These are phyloP conservation scores for Kodamaea jinghongensis DNA, from an alignment of 805 yeast genomes.

Conservation along the genomic window DNA sequence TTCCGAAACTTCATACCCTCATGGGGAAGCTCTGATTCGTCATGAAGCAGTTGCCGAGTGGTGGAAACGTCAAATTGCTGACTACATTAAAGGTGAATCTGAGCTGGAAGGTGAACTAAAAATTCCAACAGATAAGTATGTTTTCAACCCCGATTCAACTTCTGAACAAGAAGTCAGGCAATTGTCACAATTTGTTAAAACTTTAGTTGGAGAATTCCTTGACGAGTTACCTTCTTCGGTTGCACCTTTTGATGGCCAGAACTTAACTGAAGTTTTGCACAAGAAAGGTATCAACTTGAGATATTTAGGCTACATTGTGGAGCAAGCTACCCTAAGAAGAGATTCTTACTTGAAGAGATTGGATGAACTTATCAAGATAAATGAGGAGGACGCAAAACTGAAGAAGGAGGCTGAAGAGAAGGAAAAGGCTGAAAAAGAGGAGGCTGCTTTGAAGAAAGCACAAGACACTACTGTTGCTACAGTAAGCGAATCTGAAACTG, in stretches of 20 bases:
- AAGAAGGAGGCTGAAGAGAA: conserved; percentile 27
- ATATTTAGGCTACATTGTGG: conserved; percentile 70
- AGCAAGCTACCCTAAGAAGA: conserved; percentile 23
- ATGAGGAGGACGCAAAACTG: conserved; percentile 22
- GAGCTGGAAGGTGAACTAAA: conserved; percentile 45
- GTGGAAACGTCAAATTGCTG: conserved; percentile 72
- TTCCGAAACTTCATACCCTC: conserved; percentile 65
- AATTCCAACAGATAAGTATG: conserved; percentile 51
- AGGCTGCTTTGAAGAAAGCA: conserved; percentile 3
- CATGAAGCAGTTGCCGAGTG: conserved; percentile 88
- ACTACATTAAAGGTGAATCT: conserved; percentile 47
- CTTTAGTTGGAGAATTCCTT: conserved; percentile 63
- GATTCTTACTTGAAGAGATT: conserved; percentile 15
- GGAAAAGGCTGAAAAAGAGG: conserved; percentile 25
- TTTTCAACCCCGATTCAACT: conserved; percentile 80
- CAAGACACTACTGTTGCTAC: conserved; percentile 12
- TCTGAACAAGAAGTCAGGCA: conserved; percentile 55
- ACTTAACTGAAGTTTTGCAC: conserved; percentile 68
- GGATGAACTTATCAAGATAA: conserved; percentile 19
- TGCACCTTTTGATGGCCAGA: conserved; percentile 80
- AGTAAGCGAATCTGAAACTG: conserved; percentile 20
- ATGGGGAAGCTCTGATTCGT: conserved; percentile 72
- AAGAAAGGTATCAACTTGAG: conserved; percentile 83
- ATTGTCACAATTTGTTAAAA: conserved; percentile 60
- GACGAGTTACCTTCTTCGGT: conserved; percentile 51